Evolutionary conservation across 1,284 basidiomycete species (phyloP), one percentile per base, ranked within the genome.

Genomic region (Exsudoporus floridanus): DNA sequence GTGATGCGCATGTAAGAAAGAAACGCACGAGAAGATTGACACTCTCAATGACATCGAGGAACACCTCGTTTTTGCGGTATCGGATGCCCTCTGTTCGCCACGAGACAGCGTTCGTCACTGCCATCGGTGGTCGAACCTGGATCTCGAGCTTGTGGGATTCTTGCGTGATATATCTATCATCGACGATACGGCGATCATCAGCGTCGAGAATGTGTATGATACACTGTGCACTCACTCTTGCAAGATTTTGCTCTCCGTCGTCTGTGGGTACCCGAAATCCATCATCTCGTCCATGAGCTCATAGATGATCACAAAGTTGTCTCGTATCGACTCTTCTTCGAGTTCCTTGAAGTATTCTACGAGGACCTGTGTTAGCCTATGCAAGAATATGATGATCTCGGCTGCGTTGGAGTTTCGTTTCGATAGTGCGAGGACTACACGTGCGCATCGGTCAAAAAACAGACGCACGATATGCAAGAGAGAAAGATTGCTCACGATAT

Each of bases 241-340:
- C 52, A 99, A 74, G 63, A 99, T 99, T 80, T 99, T 99, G 79
- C 90, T 94, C 77, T 99, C 97, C 21, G 97, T 99, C 27, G 97
- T 99, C 73, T 99, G 97, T 0, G 96, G 96, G 70, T 93, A 98
- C 13, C 97, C 97, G 75, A 98, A 99, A 77, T 99, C 96, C 95
- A 99, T 98, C 94, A 99, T 98, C 78, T 99, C 96, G 69, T 99
- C 97, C 75, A 99, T 82, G 46, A 99, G 83, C 70, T 97, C 94
- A 70, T 95, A 97, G 50, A 98, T 96, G 71, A 97, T 95, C 49
- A 97, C 94, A 70, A 98, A 98, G 73, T 99, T 99, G 74, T 99
- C 97, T 16, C 96, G 82, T 70, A 99, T 98, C 35, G 92, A 96
- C 76, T 99, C 97, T 67, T 99, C 97, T 72, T 99, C 97, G 18